These are phyloP conservation scores for Phytopythium aichiense DNA, from an alignment of 352 stramenopile genomes.

Conservation along the genomic window DNA sequence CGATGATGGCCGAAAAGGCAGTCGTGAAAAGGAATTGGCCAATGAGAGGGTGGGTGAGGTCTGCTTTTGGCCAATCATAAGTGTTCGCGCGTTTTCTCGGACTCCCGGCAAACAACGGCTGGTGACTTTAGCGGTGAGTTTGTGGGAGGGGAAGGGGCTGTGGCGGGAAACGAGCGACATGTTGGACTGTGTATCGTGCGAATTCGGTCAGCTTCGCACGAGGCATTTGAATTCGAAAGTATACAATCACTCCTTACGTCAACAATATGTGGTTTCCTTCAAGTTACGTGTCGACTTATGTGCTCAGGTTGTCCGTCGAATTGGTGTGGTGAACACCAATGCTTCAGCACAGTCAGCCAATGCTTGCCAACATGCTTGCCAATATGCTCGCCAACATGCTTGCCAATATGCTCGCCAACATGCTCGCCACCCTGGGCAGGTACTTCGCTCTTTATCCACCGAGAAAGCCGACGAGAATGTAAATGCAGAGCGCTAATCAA, in stretches of 20 bases:
- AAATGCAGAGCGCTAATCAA: not conserved
- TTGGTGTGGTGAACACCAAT: not conserved
- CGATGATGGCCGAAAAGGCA: not conserved
- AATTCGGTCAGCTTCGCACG: not conserved
- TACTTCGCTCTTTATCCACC: not conserved
- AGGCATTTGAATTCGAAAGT: not conserved
- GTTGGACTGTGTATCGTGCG: not conserved
- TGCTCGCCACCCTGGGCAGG: not conserved
- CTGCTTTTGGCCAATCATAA: conserved; percentile 15
- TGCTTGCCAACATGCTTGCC: too few relatives aligned
- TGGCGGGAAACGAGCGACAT: not conserved
- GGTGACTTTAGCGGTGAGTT: not conserved
- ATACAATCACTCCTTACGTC: not conserved
- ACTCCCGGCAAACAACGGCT: not conserved
- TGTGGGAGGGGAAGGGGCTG: not conserved
- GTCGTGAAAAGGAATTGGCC: not conserved
- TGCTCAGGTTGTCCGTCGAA: too few relatives aligned
- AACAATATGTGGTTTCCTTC: not conserved
- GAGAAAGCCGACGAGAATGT: not conserved
- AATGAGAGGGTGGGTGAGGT: conserved; percentile 2
- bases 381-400: not conserved
- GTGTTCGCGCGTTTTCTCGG: conserved; percentile 14
- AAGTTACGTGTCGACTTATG: not conserved
- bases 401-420: not conserved
- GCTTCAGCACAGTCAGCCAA: not conserved